Evolutionary conservation across 2,329 filamentous ascomycete species (phyloP), one percentile per base, ranked within the genome.

Genomic region (Aspergillaceae sp.): DNA sequence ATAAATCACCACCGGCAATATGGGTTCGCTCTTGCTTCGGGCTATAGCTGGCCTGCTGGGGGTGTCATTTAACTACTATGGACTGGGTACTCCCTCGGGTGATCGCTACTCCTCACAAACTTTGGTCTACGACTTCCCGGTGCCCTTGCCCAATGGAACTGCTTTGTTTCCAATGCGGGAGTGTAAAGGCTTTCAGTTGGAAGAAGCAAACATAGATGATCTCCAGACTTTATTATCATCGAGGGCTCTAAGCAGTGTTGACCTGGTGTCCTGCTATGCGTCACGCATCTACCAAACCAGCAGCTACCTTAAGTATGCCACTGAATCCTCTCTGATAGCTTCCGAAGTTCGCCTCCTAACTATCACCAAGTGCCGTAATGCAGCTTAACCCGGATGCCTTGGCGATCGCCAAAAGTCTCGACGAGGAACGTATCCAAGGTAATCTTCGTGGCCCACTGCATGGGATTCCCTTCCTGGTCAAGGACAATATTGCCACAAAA

Each of bases 401-500:
- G 32, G 52, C 64, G 26, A 86, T 87, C 46, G 85, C 85, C 3
- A 66, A 67, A 4, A 58, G 69, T 9, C 69, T 81, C 29, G 85
- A 89, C 55, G 60, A 58, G 0, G 83, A 88, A 63, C 75, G 84
- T 11, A 58, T 61, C 8, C 56, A 66, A 1, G 81, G 81, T 27
- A 70, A 67, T 35, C 62, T 81, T 7, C 75, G 82, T n/a, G 77
- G 83, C 1, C 79, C 79, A 1, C 72, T 90, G 1, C 85, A 89
- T 60, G 85, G 85, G 3, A 86, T 90, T 38, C 85, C 86, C 0
- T 86, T 86, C 60, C 71, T 84, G 2, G 77, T 87, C 52, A 89
- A 89, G 64, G 84, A 89, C 49, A 65, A 65, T 58, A 83, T 86
- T 45, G 81, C 74, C 27, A 80, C 77, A 6, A 80, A 79, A 51